Evolutionary conservation across 1,139 yeast genomes (phyloP).

Genomic region (Hemisphaericaspora subhashii): DNA sequence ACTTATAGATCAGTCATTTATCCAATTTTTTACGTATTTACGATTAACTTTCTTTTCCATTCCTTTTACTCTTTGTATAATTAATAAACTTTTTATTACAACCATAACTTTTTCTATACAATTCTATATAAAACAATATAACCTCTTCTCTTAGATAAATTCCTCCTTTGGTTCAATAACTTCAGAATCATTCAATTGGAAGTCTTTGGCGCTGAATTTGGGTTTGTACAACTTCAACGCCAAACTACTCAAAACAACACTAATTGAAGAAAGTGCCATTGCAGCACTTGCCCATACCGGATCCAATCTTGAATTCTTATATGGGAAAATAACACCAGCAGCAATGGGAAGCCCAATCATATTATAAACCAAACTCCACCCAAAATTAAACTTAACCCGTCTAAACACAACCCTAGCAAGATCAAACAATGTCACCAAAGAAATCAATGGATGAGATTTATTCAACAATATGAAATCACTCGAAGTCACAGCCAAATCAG

Average conservation of each 20-base stretch:
- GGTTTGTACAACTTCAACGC: slow-evolving; percentile 50
- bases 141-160: slow-evolving; percentile 5
- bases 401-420: slow-evolving; percentile 45
- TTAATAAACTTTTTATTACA: not conserved
- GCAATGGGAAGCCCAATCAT: slow-evolving; percentile 60
- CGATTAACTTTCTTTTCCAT: slow-evolving; percentile 1
- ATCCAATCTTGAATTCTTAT: slow-evolving; percentile 48
- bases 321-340: slow-evolving; percentile 63
- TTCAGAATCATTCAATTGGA: slow-evolving; percentile 13
- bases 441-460: slow-evolving; percentile 45
- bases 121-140: too few species aligned
- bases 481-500: slow-evolving; percentile 59
- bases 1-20: too few species aligned
- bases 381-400: slow-evolving; percentile 58
- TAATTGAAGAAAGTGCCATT: slow-evolving; percentile 62
- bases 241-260: slow-evolving; percentile 58
- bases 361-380: slow-evolving; percentile 30
- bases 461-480: slow-evolving; percentile 57
- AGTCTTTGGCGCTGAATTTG: slow-evolving; percentile 23
- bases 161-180: slow-evolving; percentile 12
- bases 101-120: too few species aligned
- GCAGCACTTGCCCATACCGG: slow-evolving; percentile 72
- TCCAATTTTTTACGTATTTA: not conserved
- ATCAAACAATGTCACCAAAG: slow-evolving; percentile 50
- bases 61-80: not conserved